Base-by-base conservation (phyloP, 2,329 filamentous ascomycete species). In the Pseudogymnoascus sp. region DNA sequence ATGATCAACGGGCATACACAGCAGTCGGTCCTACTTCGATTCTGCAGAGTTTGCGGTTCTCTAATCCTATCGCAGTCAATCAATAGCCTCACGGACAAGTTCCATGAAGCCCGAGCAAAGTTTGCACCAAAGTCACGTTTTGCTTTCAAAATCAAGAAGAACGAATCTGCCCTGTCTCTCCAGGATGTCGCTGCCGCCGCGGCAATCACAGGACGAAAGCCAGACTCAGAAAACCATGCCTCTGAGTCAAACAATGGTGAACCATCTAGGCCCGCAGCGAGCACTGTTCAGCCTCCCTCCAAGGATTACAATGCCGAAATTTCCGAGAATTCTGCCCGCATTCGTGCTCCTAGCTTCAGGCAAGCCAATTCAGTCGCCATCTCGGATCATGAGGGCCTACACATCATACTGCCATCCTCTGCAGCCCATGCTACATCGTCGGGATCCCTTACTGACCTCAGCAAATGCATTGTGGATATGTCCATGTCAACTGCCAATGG, bases 1-100 rank as follows among this genome's bases (percentile, higher is more conserved):
- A 97, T 73, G 95, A 98, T 71, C 91, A 95, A 74, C 86, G 90
- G 69, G 88, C 89, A 24, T 98, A 96, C 72, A 84, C 88, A 46
- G 87, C 93, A 78, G 90, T 92, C 76, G 62, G 71, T 64, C 59
- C 11, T 40, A 26, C 35, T 46, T 43, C 43, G 26, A 24, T 14
- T 53, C 12, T 63, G 4, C 31, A 22, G 6, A 16, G 37, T 53
- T 37, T 22, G 59, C n/a, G 11, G 19, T 61, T 56, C 22, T 62
- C 41, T 12, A 56, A 10, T 3, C 14, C 37, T 2, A n/a, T 63
- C 11, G 41, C 69, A 91, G 85, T 84, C 89, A 22, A 86, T 97
- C 75, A 96, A 95, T 79, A 82, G 83, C 14, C 79, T 97, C 12
- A 88, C 88, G 16, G 90, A 93, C 63, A 91, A 89, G 70, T 81